Percentiles rank a stretch among this genome's conserved stretches.
phyloP scores from a whole-genome alignment of 805 yeast genomes.

The Suhomyces canberraensis region DNA sequence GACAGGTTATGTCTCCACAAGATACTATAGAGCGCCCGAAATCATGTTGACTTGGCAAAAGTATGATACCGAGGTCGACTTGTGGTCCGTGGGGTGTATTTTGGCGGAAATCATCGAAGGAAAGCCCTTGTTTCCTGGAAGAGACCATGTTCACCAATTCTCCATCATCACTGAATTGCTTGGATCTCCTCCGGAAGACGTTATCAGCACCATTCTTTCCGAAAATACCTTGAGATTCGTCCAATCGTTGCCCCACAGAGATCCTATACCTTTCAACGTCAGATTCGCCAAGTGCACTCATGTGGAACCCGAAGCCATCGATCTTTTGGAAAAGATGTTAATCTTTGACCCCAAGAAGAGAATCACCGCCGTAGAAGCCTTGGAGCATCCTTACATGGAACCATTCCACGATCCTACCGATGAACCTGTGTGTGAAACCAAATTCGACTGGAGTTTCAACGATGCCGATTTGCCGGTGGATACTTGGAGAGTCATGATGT shows the following conservation, averaged over 20 bases:
- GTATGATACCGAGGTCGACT: conserved; percentile 93
- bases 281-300: conserved; percentile 62
- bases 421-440: conserved; percentile 90
- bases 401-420: conserved; percentile 97
- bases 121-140: conserved; percentile 95
- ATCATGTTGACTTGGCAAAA: conserved; percentile 99
- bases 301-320: conserved; percentile 84
- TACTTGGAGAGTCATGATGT: conserved; percentile 99
- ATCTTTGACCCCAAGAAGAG: conserved; percentile 94
- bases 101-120: conserved; percentile 98
- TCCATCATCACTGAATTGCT: conserved; percentile 92
- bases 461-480: conserved; percentile 97
- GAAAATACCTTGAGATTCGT: conserved; percentile 94
- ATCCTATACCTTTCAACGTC: conserved; percentile 83
- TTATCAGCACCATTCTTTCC: conserved; percentile 91
- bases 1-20: conserved; percentile 96
- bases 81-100: conserved; percentile 97
- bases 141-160: conserved; percentile 97
- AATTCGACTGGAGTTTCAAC: conserved; percentile 97
- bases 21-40: conserved; percentile 97
- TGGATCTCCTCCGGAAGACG: conserved; percentile 96
- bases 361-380: conserved; percentile 86
- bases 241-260: conserved; percentile 87
- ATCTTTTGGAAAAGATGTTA: conserved; percentile 82
- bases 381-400: conserved; percentile 85